Evolutionary conservation across 2,329 filamentous ascomycete genomes (phyloP), one percentile per base, ranked within the genome.

Genomic region (Lachnellula arida): DNA sequence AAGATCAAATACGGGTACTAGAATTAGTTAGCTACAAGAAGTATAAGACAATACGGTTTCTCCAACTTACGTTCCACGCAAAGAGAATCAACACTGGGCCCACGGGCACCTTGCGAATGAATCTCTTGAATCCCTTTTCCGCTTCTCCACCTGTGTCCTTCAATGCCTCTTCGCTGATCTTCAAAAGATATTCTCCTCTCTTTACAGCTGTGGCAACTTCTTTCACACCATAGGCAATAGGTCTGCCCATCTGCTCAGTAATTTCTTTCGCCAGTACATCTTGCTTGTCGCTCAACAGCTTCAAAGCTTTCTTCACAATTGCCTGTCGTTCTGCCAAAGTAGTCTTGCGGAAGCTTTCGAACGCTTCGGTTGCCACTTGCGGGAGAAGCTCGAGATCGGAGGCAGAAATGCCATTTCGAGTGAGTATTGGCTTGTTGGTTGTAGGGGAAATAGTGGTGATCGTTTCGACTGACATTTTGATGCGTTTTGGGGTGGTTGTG

Each of bases 1-100:
- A 97, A 83, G 63, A 92, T 96, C 49, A 97, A 78, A 72, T 97
- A 97, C 23, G 93, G 93, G 69, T 97, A 97, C 91, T 96, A 65
- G 12, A 49, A 51, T 25, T 14, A 11, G 17, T 60, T 58, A 60
- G 64, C 63, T 37, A 49, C 49, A 3, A 17, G 14, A 43, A 37
- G 25, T 6, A 43, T 25, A 46, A 50, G 64, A 35, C 42, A 14
- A 28, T 54, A 32, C 44, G 2, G 14, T 4, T 14, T 11, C 17
- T 17, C 8, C 37, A 9, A 79, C 90, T 75, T 74, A 94, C 91
- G 75, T 97, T 97, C 93, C 93, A 97, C 0, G 93, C 88, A 74
- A 97, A 97, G 58, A 97, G 84, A 62, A 97, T 81, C 57, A 97
- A 79, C 15, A 94, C 88, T 11, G 91, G 91, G 0, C 93, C 93